Evolutionary conservation across 495 filamentous ascomycete species (phyloP).

Genomic region (Bacidia gigantensis): DNA sequence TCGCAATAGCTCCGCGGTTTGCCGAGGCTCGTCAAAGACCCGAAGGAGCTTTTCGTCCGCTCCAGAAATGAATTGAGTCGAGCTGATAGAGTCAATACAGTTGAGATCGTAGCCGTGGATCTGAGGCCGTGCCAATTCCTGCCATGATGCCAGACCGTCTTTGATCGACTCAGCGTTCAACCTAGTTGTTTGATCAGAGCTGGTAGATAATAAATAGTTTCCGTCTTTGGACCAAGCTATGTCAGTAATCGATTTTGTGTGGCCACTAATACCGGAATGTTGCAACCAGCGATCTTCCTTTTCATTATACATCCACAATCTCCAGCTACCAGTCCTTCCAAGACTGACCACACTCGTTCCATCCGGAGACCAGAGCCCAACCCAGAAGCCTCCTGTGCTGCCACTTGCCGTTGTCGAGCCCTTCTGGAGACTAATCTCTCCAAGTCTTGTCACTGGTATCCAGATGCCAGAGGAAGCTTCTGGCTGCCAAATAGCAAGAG

Average conservation of each 20-base stretch:
- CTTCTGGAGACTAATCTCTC: constrained; percentile 86
- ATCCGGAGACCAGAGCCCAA: constrained; percentile 78
- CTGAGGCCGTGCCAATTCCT: constrained; percentile 89
- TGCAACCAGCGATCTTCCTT: constrained; percentile 58
- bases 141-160: constrained; percentile 52
- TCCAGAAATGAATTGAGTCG: constrained; percentile 74
- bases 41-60: constrained; percentile 95
- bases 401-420: constrained; percentile 92
- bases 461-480: constrained; percentile 77
- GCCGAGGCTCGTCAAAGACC: constrained; percentile 83
- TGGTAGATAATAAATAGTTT: constrained; percentile 73
- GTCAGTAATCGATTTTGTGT: constrained; percentile 64
- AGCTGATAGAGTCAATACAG: constrained; percentile 64
- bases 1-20: constrained; percentile 59
- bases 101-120: constrained; percentile 98
- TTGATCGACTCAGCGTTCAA: constrained; percentile 72
- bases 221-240: constrained; percentile 76
- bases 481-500: constrained; percentile 79
- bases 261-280: constrained; percentile 64
- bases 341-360: constrained; percentile 63
- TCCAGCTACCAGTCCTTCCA: constrained; percentile 86
- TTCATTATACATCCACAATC: constrained; percentile 52
- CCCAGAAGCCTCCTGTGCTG: constrained; percentile 92
- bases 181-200: constrained; percentile 88
- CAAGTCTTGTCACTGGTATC: constrained; percentile 70